phyloP scores from a whole-genome alignment of 2,329 filamentous ascomycete species.

The Stemphylium lycopersici region DNA sequence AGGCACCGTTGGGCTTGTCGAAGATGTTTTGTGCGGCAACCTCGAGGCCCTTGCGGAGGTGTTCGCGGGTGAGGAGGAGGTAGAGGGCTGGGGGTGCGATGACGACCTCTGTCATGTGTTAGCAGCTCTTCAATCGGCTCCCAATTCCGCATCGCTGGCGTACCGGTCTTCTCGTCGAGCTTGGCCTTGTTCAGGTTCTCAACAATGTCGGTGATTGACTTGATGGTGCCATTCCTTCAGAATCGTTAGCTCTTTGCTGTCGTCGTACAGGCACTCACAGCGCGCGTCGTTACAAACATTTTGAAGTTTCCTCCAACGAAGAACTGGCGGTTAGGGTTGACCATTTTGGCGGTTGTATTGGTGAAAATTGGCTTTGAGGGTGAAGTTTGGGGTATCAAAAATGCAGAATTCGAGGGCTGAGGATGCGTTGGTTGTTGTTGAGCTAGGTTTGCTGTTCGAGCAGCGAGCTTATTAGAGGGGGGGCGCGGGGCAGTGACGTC shows the following conservation, averaged over 20 bases:
- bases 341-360: slow-evolving; percentile 69
- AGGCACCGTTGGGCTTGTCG: slow-evolving; percentile 95
- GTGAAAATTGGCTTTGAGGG: slow-evolving; percentile 8
- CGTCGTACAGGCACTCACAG: slow-evolving; percentile 25
- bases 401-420: slow-evolving; percentile 4
- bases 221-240: slow-evolving; percentile 86
- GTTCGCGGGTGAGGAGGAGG: slow-evolving; percentile 83
- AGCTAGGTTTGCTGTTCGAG: slow-evolving; percentile 28
- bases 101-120: slow-evolving; percentile 75
- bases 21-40: slow-evolving; percentile 97
- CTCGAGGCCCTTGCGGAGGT: slow-evolving; percentile 75
- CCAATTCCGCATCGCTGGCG: not conserved
- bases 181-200: slow-evolving; percentile 84
- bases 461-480: slow-evolving; percentile 22
- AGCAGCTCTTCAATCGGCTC: not conserved
- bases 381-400: slow-evolving; percentile 6
- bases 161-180: slow-evolving; percentile 77
- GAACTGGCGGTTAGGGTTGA: slow-evolving; percentile 73
- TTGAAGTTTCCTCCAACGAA: slow-evolving; percentile 99
- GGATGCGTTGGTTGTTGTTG: slow-evolving; percentile 38
- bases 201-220: slow-evolving; percentile 90
- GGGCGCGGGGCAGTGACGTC: slow-evolving; percentile 30
- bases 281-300: slow-evolving; percentile 67
- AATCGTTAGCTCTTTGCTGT: slow-evolving; percentile 22
- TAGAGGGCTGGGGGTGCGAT: slow-evolving; percentile 90